phyloP scores from a whole-genome alignment of 2,329 filamentous ascomycete genomes.

The Pyricularia sp. region DNA sequence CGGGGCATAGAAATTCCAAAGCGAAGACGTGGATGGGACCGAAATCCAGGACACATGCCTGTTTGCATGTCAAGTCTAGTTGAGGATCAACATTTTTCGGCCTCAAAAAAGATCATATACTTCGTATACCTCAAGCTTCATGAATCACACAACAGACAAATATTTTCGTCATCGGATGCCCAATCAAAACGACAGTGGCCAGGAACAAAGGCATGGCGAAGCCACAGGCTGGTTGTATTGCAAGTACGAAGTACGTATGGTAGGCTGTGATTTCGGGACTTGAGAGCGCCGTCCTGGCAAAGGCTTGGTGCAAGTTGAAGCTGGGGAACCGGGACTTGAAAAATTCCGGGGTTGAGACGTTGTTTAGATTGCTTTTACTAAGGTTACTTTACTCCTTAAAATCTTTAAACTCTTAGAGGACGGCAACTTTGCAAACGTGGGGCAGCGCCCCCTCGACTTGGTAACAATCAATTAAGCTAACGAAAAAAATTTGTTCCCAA shows the following conservation, averaged over 20 bases:
- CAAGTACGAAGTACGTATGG: too few species aligned
- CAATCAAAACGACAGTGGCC: background rate
- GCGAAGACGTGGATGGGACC: background rate
- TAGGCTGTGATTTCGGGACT: background rate
- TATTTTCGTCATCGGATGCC: background rate
- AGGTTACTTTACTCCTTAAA: background rate
- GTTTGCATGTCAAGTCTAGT: background rate
- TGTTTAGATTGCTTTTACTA: background rate
- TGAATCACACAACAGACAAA: background rate
- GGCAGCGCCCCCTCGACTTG: background rate
- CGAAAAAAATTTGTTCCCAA: background rate
- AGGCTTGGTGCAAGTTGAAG: background rate
- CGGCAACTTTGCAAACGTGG: background rate
- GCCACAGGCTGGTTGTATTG: background rate
- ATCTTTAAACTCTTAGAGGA: background rate
- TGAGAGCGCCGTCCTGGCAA: constrained; percentile 1
- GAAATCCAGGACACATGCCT: background rate
- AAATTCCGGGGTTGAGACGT: background rate
- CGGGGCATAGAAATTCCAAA: background rate
- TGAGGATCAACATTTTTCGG: background rate
- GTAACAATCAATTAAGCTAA: background rate
- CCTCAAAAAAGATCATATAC: background rate
- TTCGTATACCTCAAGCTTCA: background rate
- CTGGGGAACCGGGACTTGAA: too few species aligned
- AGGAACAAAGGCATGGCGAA: background rate